These are phyloP conservation scores for Zizania latifolia DNA, from an alignment of 176 grass and related monocot species.

Conservation along the genomic window DNA sequence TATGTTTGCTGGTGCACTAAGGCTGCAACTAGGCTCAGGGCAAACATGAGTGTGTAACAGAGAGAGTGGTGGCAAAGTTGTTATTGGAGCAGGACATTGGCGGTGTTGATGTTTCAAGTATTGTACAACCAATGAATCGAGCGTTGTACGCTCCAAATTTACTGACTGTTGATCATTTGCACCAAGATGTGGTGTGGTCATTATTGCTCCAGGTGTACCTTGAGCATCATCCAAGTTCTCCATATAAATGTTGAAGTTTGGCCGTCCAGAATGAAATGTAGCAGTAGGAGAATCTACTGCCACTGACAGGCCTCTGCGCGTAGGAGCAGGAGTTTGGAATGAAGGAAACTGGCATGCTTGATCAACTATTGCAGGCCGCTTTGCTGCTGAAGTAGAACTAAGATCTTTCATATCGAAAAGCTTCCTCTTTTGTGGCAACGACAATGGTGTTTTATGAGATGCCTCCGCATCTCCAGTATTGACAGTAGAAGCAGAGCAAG, in stretches of 20 bases:
- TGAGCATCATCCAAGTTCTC: slow-evolving; percentile 72
- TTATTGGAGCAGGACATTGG: slow-evolving; percentile 90
- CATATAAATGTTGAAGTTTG: slow-evolving; percentile 46
- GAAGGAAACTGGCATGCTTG: slow-evolving; percentile 52
- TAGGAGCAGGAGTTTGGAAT: slow-evolving; percentile 66
- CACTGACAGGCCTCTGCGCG: slow-evolving; percentile 44
- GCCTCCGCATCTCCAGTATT: slow-evolving; percentile 38
- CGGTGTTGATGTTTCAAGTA: slow-evolving; percentile 97
- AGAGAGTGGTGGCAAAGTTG: slow-evolving; percentile 91
- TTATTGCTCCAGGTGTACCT: slow-evolving; percentile 49
- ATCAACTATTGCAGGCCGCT: slow-evolving; percentile 48
- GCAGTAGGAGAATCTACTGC: slow-evolving; percentile 51
- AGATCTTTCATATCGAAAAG: slow-evolving; percentile 53
- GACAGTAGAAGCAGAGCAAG: slow-evolving; percentile 11
- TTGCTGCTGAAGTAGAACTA: slow-evolving; percentile 39
- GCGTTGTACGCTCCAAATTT: slow-evolving; percentile 72
- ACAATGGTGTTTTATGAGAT: slow-evolving; percentile 56
- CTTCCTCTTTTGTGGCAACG: slow-evolving; percentile 81
- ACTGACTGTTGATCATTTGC: slow-evolving; percentile 47
- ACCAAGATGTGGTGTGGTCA: slow-evolving; percentile 25
- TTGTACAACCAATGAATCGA: slow-evolving; percentile 92
- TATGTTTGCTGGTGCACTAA: slow-evolving; percentile 79
- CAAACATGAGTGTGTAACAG: slow-evolving; percentile 88
- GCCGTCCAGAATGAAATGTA: slow-evolving; percentile 36
- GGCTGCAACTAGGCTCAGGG: slow-evolving; percentile 73